Evolutionary conservation across 495 filamentous ascomycete species (phyloP).

Genomic region (Bathelium albidoporum): DNA sequence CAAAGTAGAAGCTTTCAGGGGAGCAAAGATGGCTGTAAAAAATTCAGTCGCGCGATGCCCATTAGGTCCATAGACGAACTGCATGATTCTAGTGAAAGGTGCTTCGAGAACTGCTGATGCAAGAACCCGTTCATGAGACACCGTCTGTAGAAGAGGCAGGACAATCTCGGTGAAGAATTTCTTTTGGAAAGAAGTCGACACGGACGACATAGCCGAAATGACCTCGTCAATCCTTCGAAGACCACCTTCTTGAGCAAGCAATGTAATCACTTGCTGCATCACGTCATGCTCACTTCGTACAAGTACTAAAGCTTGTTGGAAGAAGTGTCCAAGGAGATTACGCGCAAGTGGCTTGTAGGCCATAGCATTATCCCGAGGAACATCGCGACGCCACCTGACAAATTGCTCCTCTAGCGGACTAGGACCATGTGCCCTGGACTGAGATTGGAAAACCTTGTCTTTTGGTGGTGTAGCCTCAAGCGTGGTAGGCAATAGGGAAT

Average conservation of each 20-base stretch:
- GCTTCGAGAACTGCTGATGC: slow-evolving; percentile 45
- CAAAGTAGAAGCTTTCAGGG: neutral
- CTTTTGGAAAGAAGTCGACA: slow-evolving; percentile 14
- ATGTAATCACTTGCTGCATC: slow-evolving; percentile 7
- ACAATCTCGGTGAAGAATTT: slow-evolving; percentile 30
- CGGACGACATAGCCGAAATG: slow-evolving; percentile 18
- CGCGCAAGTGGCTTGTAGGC: neutral
- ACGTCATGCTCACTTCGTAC: neutral
- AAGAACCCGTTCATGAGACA: slow-evolving; percentile 44
- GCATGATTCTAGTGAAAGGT: slow-evolving; percentile 46
- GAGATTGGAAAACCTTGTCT: neutral
- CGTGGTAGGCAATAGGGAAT: neutral
- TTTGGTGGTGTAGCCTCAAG: neutral
- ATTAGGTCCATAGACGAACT: slow-evolving; percentile 42
- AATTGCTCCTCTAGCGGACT: neutral
- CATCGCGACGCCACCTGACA: neutral
- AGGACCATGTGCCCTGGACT: neutral
- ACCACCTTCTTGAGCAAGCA: slow-evolving; percentile 9
- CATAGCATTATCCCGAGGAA: neutral
- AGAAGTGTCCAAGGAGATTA: slow-evolving; percentile 2
- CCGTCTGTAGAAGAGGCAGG: slow-evolving; percentile 42
- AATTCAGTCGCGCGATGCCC: slow-evolving; percentile 36
- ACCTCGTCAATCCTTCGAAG: slow-evolving; percentile 14
- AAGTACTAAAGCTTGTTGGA: slow-evolving; percentile 5
- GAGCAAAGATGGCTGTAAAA: slow-evolving; percentile 12